Percentiles rank a stretch among this genome's conserved stretches.
phyloP scores from a whole-genome alignment of 2,329 filamentous ascomycete species.

The Colletotrichum cuscutae region DNA sequence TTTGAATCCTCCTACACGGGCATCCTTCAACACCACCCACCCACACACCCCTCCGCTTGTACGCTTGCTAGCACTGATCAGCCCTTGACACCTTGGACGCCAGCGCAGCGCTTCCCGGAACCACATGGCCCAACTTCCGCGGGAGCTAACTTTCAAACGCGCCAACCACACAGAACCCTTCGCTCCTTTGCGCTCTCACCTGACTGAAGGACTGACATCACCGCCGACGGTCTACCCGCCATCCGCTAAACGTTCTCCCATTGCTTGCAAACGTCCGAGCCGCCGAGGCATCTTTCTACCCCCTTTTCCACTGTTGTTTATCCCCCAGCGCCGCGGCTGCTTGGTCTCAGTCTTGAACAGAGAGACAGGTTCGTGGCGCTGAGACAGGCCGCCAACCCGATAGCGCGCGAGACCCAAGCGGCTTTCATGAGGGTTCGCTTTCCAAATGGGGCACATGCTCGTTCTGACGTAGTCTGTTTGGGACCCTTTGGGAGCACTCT shows the following conservation, averaged over 20 bases:
- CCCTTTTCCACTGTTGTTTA: slow-evolving; percentile 1
- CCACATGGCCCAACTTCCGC: slow-evolving; percentile 25
- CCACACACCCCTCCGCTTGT: background rate
- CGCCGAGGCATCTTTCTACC: slow-evolving; percentile 4
- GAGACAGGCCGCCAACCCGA: slow-evolving; percentile 18
- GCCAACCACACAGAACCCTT: slow-evolving; percentile 8
- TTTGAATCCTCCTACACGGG: background rate
- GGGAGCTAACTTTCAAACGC: slow-evolving; percentile 16
- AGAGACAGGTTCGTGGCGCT: slow-evolving; percentile 24
- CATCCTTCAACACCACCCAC: slow-evolving; percentile 9
- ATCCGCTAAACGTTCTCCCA: background rate
- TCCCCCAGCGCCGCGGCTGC: background rate
- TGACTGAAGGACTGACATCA: slow-evolving; percentile 33
- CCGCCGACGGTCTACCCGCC: slow-evolving; percentile 16
- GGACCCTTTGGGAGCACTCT: slow-evolving; percentile 6
- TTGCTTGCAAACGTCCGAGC: background rate
- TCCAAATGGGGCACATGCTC: slow-evolving; percentile 18
- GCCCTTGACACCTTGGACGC: background rate
- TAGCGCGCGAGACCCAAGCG: slow-evolving; percentile 1
- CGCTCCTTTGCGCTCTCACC: slow-evolving; percentile 7
- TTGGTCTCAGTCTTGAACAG: background rate
- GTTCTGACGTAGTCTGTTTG: slow-evolving; percentile 22
- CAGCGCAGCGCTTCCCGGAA: slow-evolving; percentile 13
- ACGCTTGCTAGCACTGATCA: background rate
- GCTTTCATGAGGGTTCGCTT: background rate